Conservation (phyloP, 768 basidiomycete genomes). For the Paxillus involutus region DNA sequence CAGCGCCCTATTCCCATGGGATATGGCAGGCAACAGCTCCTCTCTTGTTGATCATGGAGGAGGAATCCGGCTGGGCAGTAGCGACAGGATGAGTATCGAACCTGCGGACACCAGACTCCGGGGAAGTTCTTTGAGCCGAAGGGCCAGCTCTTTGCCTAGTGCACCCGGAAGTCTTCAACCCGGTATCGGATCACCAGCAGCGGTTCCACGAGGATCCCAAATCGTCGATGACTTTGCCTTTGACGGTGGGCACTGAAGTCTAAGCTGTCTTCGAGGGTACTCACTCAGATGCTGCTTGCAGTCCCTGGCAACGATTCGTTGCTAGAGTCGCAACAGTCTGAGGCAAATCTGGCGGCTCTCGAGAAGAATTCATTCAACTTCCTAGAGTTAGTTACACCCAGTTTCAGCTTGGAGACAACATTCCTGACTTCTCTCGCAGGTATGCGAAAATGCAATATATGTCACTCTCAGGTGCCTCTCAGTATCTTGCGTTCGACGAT, state of each 20-base stretch:
- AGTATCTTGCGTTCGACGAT: constrained; percentile 57
- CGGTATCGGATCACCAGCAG: constrained; percentile 49
- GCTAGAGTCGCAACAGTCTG: constrained; percentile 54
- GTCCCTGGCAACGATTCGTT: constrained; percentile 27
- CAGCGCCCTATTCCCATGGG: constrained; percentile 81
- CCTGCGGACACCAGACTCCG: constrained; percentile 53
- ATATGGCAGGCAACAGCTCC: constrained; percentile 72
- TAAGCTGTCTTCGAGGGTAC: not conserved
- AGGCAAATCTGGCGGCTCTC: constrained; percentile 54
- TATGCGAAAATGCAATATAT: constrained; percentile 77
- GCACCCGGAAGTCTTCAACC: constrained; percentile 42
- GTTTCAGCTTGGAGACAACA: not conserved
- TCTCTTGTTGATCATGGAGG: constrained; percentile 42
- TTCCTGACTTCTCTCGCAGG: constrained; percentile 38
- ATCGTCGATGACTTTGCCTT: constrained; percentile 65
- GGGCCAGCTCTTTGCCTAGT: constrained; percentile 60
- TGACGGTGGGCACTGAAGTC: constrained; percentile 45
- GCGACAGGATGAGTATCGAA: constrained; percentile 49
- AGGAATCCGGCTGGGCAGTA: constrained; percentile 32
- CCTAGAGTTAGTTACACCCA: constrained; percentile 54
- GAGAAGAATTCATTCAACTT: constrained; percentile 82
- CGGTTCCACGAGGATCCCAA: constrained; percentile 39
- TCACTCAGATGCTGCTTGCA: constrained; percentile 19
- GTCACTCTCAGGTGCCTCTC: constrained; percentile 48
- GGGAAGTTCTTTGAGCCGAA: constrained; percentile 53